Conservation (phyloP, 2,329 filamentous ascomycete genomes). For the Fusarium continuum region DNA sequence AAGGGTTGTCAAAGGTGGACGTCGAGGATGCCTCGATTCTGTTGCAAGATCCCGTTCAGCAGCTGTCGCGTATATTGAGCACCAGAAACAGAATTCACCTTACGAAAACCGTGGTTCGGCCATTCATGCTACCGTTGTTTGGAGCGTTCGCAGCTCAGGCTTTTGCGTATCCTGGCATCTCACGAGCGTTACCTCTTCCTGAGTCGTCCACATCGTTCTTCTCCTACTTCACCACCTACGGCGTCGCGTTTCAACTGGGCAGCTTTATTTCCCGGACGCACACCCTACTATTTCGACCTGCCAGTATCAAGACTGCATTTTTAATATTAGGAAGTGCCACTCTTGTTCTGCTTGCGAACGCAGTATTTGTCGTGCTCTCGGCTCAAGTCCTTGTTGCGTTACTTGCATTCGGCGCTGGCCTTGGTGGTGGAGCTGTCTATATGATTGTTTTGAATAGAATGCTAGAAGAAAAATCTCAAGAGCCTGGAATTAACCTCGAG, state of each 20-base stretch:
- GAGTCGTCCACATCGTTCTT: conserved; percentile 40
- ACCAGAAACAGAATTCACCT: conserved; percentile 27
- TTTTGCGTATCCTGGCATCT: conserved; percentile 43
- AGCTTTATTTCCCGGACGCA: conserved; percentile 40
- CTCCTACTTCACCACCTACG: conserved; percentile 43
- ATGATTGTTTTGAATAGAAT: conserved; percentile 37
- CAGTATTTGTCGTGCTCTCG: conserved; percentile 36
- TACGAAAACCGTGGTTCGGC: conserved; percentile 22
- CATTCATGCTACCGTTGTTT: conserved; percentile 44
- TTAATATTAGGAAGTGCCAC: conserved; percentile 13
- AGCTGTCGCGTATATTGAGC: conserved; percentile 25
- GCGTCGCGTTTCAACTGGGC: conserved; percentile 44
- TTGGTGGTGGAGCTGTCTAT: conserved; percentile 45
- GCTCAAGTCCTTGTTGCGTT: conserved; percentile 36
- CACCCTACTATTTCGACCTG: conserved; percentile 30
- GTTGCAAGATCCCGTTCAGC: conserved; percentile 48
- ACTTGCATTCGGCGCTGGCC: conserved; percentile 42
- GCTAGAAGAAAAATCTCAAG: conserved; percentile 30
- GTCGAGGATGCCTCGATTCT: conserved; percentile 45
- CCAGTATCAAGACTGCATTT: conserved; percentile 14
- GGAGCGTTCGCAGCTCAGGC: conserved; percentile 38
- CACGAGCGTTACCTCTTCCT: conserved; percentile 41
- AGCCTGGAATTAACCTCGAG: conserved; percentile 36
- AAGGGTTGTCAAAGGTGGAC: conserved; percentile 16
- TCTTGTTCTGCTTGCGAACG: conserved; percentile 31